Evolutionary conservation across 1,284 basidiomycete species (phyloP).

Genomic region (Trichosporon ovoides): DNA sequence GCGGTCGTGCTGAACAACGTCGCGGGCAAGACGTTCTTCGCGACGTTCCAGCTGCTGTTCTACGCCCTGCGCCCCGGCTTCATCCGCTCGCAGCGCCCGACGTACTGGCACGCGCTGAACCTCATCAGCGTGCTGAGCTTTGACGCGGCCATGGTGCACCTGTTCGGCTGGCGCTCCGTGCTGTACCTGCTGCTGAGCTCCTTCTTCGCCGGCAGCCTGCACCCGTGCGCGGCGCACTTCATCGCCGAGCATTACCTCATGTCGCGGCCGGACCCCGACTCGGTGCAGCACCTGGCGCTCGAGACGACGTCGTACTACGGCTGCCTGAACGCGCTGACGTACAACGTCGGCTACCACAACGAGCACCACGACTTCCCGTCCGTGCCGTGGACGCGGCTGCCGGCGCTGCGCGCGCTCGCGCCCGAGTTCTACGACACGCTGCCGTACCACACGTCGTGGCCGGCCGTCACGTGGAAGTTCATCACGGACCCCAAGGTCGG

Average conservation of each 20-base stretch:
- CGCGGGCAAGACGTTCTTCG: slow-evolving; percentile 95
- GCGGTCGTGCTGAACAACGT: slow-evolving; percentile 86
- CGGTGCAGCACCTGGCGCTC: slow-evolving; percentile 53
- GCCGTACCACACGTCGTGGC: slow-evolving; percentile 85
- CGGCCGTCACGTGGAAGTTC: slow-evolving; percentile 89
- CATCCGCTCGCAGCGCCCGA: slow-evolving; percentile 74
- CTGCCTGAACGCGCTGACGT: slow-evolving; percentile 81
- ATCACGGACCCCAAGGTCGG: slow-evolving; percentile 84
- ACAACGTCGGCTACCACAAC: slow-evolving; percentile 98
- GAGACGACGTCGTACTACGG: slow-evolving; percentile 99
- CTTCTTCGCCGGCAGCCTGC: slow-evolving; percentile 92
- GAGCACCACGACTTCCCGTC: slow-evolving; percentile 99
- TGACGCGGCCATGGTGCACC: slow-evolving; percentile 62
- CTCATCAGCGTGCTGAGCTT: slow-evolving; percentile 64
- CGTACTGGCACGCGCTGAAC: slow-evolving; percentile 80
- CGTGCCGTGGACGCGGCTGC: slow-evolving; percentile 90
- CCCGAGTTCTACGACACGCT: slow-evolving; percentile 89
- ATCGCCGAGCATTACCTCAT: slow-evolving; percentile 95
- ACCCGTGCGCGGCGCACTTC: slow-evolving; percentile 95
- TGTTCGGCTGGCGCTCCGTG: slow-evolving; percentile 62
- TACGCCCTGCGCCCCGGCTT: slow-evolving; percentile 96
- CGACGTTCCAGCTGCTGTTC: slow-evolving; percentile 98
- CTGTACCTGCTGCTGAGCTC: slow-evolving; percentile 79
- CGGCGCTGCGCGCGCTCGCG: slow-evolving; percentile 71
- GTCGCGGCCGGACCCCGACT: slow-evolving; percentile 52